Conservation (phyloP, 140 eudicot species). For the Senecio squalidus region DNA sequence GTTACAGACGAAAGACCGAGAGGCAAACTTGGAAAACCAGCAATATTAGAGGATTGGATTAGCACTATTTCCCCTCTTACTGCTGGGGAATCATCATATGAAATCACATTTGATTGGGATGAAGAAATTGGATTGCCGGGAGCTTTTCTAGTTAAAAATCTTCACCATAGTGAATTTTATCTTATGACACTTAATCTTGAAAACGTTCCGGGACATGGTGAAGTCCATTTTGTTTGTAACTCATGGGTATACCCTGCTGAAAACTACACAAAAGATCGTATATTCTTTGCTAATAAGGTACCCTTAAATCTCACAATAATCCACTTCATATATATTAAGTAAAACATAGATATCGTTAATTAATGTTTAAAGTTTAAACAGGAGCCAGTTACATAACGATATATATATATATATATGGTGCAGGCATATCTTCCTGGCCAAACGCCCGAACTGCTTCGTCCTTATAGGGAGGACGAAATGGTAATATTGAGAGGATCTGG, state of each 20-base stretch:
- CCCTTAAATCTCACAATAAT: neutral
- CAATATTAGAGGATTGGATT: conserved; percentile 49
- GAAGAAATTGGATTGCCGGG: conserved; percentile 51
- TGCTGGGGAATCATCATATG: conserved; percentile 33
- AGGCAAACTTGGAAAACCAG: conserved; percentile 43
- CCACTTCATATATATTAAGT: no score
- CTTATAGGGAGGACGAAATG: conserved; percentile 49
- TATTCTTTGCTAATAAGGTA: conserved; percentile 80
- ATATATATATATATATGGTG: neutral
- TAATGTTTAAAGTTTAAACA: no score
- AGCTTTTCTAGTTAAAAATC: conserved; percentile 52
- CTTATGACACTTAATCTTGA: conserved; percentile 67
- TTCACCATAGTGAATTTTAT: conserved; percentile 57
- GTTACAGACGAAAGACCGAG: conserved; percentile 17
- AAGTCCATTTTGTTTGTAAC: conserved; percentile 59
- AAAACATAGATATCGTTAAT: no score
- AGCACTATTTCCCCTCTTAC: conserved; percentile 25
- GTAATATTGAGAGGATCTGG: conserved; percentile 39
- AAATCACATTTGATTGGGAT: conserved; percentile 56
- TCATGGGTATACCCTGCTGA: conserved; percentile 75
- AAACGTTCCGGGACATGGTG: conserved; percentile 71
- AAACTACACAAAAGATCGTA: conserved; percentile 45
- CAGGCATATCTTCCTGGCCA: conserved; percentile 53
- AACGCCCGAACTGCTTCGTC: conserved; percentile 37
- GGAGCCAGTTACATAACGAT: no score